These are phyloP conservation scores for Lasiosphaeria ovina DNA, from an alignment of 495 filamentous ascomycete genomes.

Conservation along the genomic window DNA sequence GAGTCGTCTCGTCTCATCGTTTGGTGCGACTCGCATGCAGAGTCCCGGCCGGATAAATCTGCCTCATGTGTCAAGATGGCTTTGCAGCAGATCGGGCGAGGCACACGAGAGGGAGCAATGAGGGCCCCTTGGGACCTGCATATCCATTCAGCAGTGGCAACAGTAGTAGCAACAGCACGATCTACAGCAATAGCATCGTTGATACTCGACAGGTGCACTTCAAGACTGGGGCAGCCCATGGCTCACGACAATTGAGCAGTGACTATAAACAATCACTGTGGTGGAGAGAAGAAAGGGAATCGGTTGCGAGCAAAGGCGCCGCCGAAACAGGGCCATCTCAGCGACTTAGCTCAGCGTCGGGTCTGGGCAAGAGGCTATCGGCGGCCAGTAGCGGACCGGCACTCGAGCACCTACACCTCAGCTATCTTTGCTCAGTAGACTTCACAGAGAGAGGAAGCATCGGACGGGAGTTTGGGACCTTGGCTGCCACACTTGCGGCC, in stretches of 20 bases:
- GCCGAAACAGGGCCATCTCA: too few relatives aligned
- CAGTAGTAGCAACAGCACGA: conserved; percentile 14
- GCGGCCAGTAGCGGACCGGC: neutral
- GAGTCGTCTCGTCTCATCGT: conserved; percentile 26
- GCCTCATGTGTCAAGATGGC: conserved; percentile 36
- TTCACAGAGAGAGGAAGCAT: neutral
- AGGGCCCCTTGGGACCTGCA: conserved; percentile 20
- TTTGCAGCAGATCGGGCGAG: conserved; percentile 26
- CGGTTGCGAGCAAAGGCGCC: too few relatives aligned
- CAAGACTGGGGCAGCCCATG: neutral
- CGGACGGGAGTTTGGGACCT: neutral
- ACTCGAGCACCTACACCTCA: neutral
- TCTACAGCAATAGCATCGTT: neutral
- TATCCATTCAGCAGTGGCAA: conserved; percentile 12
- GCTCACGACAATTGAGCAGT: too few relatives aligned
- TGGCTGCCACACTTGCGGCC: conserved; percentile 14
- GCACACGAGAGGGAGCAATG: conserved; percentile 14
- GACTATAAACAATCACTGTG: too few relatives aligned
- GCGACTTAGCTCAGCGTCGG: too few relatives aligned
- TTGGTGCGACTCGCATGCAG: conserved; percentile 23
- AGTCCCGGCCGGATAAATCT: conserved; percentile 37
- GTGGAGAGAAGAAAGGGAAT: too few relatives aligned
- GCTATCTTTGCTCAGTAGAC: neutral
- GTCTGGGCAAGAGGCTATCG: too few relatives aligned
- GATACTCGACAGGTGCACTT: neutral